Conservation (phyloP, 2,329 filamentous ascomycete genomes). For the Lasiodiplodia theobromae region DNA sequence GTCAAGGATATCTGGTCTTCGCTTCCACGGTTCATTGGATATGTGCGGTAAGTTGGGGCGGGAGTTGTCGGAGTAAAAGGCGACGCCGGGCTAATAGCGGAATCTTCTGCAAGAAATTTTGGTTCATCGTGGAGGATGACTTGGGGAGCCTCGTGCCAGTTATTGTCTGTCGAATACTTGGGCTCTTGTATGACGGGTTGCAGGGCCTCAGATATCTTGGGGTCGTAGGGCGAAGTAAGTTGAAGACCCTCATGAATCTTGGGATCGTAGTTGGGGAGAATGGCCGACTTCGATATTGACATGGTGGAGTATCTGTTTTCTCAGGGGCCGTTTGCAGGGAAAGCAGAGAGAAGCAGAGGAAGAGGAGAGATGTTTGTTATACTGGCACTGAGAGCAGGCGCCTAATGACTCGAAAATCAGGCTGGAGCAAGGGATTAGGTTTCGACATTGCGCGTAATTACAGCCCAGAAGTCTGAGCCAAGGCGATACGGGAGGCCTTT, state of each 20-base stretch:
- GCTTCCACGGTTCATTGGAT: slow-evolving; percentile 10
- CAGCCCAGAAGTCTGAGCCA: background rate
- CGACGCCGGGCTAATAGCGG: background rate
- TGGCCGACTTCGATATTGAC: slow-evolving; percentile 8
- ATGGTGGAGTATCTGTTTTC: background rate
- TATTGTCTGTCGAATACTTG: slow-evolving; percentile 14
- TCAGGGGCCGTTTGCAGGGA: slow-evolving; percentile 7
- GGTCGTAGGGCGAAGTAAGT: slow-evolving; percentile 14
- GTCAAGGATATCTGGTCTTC: slow-evolving; percentile 13
- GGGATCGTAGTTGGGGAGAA: slow-evolving; percentile 1
- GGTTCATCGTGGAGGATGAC: slow-evolving; percentile 9
- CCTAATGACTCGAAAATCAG: slow-evolving; percentile 2
- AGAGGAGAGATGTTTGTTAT: background rate
- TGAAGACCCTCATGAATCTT: slow-evolving; percentile 10
- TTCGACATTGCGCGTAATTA: background rate
- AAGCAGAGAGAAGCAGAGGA: background rate
- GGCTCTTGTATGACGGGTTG: slow-evolving; percentile 7
- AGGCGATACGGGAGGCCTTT: background rate
- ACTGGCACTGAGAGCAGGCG: background rate
- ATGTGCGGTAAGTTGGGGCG: slow-evolving; percentile 12
- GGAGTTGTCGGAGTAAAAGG: slow-evolving; percentile 6
- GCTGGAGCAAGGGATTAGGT: background rate
- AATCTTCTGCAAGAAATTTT: slow-evolving; percentile 11
- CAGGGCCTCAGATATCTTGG: slow-evolving; percentile 7
- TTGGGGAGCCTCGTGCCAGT: slow-evolving; percentile 24